Conservation (phyloP, 2,329 filamentous ascomycete genomes). For the Xylariaceae sp. region DNA sequence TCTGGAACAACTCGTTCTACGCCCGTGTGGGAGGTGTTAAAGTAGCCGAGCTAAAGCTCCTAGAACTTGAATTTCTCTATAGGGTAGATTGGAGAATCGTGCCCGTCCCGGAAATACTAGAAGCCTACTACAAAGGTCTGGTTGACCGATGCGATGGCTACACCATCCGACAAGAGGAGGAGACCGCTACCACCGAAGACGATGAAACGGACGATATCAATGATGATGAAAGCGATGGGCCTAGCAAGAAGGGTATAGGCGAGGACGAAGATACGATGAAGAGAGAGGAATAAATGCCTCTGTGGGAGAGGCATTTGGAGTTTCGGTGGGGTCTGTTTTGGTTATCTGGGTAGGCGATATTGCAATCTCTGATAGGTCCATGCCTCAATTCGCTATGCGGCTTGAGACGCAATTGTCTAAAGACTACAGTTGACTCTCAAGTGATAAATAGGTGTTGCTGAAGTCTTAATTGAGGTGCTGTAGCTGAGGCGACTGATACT, state of each 20-base stretch:
- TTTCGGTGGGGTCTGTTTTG: conserved; percentile 10
- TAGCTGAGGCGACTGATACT: background rate
- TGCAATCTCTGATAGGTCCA: background rate
- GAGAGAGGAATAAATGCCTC: conserved; percentile 3
- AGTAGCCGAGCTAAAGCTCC: conserved; percentile 83
- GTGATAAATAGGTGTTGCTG: background rate
- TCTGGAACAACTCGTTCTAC: conserved; percentile 98
- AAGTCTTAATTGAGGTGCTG: background rate
- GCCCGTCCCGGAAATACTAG: conserved; percentile 89
- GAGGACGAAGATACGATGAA: background rate
- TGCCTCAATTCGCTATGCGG: background rate
- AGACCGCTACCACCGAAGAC: conserved; percentile 36
- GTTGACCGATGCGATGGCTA: conserved; percentile 71
- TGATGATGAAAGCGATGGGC: conserved; percentile 27
- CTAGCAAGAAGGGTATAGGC: conserved; percentile 6
- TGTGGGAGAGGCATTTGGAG: conserved; percentile 18
- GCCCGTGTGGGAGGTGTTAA: conserved; percentile 92
- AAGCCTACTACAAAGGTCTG: conserved; percentile 89
- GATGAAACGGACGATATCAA: conserved; percentile 41
- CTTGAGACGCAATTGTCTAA: conserved; percentile 1
- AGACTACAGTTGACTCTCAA: background rate
- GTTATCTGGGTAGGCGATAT: conserved; percentile 10
- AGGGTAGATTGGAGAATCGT: conserved; percentile 97
- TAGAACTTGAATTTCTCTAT: conserved; percentile 93
- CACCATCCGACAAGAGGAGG: conserved; percentile 50